Base-by-base conservation (phyloP, 1,139 yeast species). In the Hemisphaericaspora subhashii region DNA sequence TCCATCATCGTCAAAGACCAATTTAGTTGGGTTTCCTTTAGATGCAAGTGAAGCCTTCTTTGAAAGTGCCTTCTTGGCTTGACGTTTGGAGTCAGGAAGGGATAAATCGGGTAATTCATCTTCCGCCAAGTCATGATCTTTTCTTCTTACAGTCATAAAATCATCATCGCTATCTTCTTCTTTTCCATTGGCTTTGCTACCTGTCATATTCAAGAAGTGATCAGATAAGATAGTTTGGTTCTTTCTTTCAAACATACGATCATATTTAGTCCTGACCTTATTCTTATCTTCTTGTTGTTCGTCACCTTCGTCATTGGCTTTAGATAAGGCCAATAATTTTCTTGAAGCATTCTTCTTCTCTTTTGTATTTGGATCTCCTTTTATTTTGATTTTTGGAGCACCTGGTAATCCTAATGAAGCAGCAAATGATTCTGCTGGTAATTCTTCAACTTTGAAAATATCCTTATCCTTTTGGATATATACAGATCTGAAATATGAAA, bases 1-100 rank as follows among this genome's bases (percentile, higher is more conserved):
- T 30, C 99, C 99, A 3, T 92, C 97, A 47, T 92, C 98, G 57
- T 92, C 99, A 58, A 92, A 92, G 40, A 78, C 74, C 51, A 92
- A 64, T 60, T 88, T 92, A 23, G 87, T 79, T 13, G 96, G 83
- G 45, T 79, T 78, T 7, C 89, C 86, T 44, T 77, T 77, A 16
- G 74, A 64, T 24, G 79, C 63, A n/a, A 81, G 57, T n/a, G 86
- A 76, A 11, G 82, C 80, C 59, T 90, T 92, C 66, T 85, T 89
- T 8, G 96, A 86, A 36, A 89, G 72, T 0, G 98, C 97, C 48
- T 79, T 83, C 71, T 88, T 92, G 34, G 81, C 82, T n/a, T 85
- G 84, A 53, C 98, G 77, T 57, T 86, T 92, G 3, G 98, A 90
- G 0, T 82, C 81, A 15, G 92, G 87, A 1, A 70, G 57, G 16